Evolutionary conservation across 306 rosid genomes (phyloP), one percentile per base, ranked within the genome.

Genomic region (Psophocarpus tetragonolobus): DNA sequence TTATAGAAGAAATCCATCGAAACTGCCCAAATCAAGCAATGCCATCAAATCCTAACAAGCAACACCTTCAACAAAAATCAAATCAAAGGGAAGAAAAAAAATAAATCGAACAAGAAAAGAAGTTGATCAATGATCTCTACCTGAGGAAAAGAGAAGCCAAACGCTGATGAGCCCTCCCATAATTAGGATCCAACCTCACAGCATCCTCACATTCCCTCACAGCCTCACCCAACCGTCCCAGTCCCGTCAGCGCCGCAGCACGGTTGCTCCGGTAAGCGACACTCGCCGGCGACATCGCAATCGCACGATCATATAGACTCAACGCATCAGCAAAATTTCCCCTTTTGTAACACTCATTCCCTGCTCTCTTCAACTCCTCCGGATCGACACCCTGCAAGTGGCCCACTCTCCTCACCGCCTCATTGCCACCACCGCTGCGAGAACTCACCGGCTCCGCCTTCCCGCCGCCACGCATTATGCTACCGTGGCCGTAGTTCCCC

Each of bases 401-500:
- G 11, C 10, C 80, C 23, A 62, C 82, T 74, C 90, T 87, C 87
- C 67, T 90, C 71, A 8, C 74, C 11, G 30, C 29, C 20, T 84
- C 96, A 44, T 27, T 82, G 20, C 82, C 81, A 7, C 65, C 69
- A 54, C 78, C 39, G 0, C 76, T 32, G 23, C 78, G 26, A 14
- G 29, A 3, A 17, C 8, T 48, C 42, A 1, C 64, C 58, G 41
- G 6, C 21, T 67, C 63, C 54, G 12, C 82, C 65, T 82, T 88
- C 41, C 67, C 72, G 12, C 89, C 90, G 11, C 93, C 95, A 72
- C 98, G 89, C 93, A 95, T 91, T 91, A 95, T 92, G 77, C 96
- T 95, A 1, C 98, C 98, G 27, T 92, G 97, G 29, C 98, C 98
- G 38, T 95, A 95, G 80, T 87, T 89, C 4, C 90, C 96, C 74